These are phyloP conservation scores for Cucurbita moschata DNA, from an alignment of 306 rosid species.

Conservation along the genomic window DNA sequence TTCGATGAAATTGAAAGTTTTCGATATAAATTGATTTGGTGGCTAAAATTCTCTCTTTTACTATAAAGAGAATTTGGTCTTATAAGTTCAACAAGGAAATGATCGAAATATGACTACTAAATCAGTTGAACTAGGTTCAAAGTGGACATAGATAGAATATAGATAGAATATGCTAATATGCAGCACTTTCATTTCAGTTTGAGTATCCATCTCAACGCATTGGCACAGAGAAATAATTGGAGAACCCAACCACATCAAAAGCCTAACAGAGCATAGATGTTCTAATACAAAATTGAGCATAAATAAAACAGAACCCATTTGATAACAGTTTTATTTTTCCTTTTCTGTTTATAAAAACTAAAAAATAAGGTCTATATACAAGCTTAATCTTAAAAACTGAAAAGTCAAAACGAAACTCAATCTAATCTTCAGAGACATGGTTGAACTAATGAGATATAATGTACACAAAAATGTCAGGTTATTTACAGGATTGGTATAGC, in stretches of 20 bases:
- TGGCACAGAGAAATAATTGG: not conserved
- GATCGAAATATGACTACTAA: not conserved
- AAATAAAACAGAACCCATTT: not conserved
- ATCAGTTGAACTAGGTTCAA: not conserved
- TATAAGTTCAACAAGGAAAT: not conserved
- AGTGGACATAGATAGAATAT: not conserved
- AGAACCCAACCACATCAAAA: not conserved
- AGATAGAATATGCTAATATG: not conserved
- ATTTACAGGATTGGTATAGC: constrained; percentile 1
- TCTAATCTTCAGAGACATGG: not conserved
- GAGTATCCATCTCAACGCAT: not conserved
- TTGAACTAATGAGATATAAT: not conserved
- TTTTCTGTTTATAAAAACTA: not conserved
- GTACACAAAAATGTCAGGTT: constrained; percentile 2
- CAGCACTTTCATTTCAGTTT: not conserved
- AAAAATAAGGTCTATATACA: not conserved
- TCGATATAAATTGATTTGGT: not conserved
- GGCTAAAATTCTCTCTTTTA: not conserved
- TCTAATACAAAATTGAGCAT: not conserved
- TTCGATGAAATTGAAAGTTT: too few species aligned
- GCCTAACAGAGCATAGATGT: not conserved
- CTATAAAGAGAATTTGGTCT: not conserved
- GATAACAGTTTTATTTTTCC: not conserved
- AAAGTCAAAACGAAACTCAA: not conserved
- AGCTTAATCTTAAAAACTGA: not conserved